phyloP scores from a whole-genome alignment of 768 basidiomycete species.

The Coprinellus micaceus region DNA sequence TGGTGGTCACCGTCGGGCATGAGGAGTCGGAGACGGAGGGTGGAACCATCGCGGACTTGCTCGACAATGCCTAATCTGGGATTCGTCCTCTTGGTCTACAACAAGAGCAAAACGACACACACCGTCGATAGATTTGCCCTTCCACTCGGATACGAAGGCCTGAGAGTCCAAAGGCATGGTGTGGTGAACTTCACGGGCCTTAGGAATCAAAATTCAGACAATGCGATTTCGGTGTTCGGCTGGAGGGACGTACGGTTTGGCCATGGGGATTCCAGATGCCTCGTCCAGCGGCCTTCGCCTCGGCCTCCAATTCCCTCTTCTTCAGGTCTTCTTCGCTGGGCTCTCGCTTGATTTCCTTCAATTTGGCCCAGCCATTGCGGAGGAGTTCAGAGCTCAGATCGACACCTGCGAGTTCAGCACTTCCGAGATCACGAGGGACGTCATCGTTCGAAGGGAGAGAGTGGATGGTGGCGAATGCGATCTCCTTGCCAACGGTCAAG shows the following conservation, averaged over 20 bases:
- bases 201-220: slow-evolving; percentile 9
- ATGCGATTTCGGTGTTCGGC: background rate
- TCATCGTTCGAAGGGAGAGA: slow-evolving; percentile 76
- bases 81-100: slow-evolving; percentile 6
- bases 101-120: slow-evolving; percentile 13
- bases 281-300: slow-evolving; percentile 69
- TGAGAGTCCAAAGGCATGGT: slow-evolving; percentile 89
- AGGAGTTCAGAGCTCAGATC: slow-evolving; percentile 79
- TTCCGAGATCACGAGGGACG: slow-evolving; percentile 73
- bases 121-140: slow-evolving; percentile 90
- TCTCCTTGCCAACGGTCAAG: slow-evolving; percentile 84
- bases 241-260: slow-evolving; percentile 47
- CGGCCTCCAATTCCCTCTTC: slow-evolving; percentile 69
- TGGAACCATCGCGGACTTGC: slow-evolving; percentile 89
- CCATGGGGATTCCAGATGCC: slow-evolving; percentile 88
- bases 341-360: slow-evolving; percentile 85
- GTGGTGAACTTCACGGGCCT: slow-evolving; percentile 75
- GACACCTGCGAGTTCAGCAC: slow-evolving; percentile 64
- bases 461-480: slow-evolving; percentile 80
- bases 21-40: slow-evolving; percentile 81
- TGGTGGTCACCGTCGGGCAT: slow-evolving; percentile 90
- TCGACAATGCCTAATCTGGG: slow-evolving; percentile 75
- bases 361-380: slow-evolving; percentile 86
- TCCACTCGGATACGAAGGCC: slow-evolving; percentile 86
- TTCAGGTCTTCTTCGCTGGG: slow-evolving; percentile 73